Evolutionary conservation across 305 asterid genomes (phyloP), one percentile per base, ranked within the genome.

Genomic region (Fraxinus greggii): DNA sequence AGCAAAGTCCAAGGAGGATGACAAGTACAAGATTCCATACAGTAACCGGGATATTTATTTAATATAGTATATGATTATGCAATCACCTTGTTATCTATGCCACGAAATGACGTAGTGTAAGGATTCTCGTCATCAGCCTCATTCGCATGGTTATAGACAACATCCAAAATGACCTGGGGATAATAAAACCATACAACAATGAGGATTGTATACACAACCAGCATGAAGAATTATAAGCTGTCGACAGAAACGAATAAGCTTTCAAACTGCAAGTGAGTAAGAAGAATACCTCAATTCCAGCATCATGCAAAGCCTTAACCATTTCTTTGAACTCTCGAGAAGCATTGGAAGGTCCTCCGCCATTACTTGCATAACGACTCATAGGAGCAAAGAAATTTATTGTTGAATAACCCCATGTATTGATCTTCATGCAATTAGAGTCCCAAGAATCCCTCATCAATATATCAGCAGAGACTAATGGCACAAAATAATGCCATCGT

Each of bases 341-440:
- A 85, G 98, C 99, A 85, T 83, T 86, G 81, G 82, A 77, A 70
- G 99, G 93, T 79, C 99, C 99, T 79, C 98, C 98, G 38, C 95
- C 94, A 78, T 89, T 87, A 88, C 98, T 96, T 83, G 97, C 97
- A 92, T 96, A 96, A 23, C 99, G 98, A 90, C 92, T 94, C 99
- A 96, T 96, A 40, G 99, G 99, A 78, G 99, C 93, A 88, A 96
- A 96, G 90, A 94, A 96, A 83, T 96, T 96, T 81, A 94, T 87
- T 77, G 99, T 96, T 72, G 99, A 96, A 89, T 96, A 96, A 70
- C 98, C 98, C 99, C 99, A 96, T 2, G 99, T 96, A 80, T 96
- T 96, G 83, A 96, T 90, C 99, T 96, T 79, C 80, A 84, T 63
- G 79, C 15, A 76, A 78, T 56, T 83, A 38, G 70, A 80, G 48